phyloP scores from a whole-genome alignment of 108 stramenopile genomes.

The Epithemia pelagica region DNA sequence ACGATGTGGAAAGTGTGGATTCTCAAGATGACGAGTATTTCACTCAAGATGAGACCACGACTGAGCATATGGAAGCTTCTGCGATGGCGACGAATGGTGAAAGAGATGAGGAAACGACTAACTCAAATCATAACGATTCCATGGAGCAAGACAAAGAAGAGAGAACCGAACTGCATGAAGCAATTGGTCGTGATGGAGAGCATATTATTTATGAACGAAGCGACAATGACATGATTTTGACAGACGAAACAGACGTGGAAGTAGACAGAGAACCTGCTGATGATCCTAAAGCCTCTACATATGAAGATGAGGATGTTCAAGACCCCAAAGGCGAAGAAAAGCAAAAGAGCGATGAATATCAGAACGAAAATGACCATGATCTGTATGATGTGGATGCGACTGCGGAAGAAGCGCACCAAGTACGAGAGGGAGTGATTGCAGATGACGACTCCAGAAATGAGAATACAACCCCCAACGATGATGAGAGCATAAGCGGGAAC shows the following conservation, averaged over 20 bases:
- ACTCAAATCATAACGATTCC: neutral
- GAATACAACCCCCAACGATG: neutral
- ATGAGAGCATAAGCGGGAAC: neutral
- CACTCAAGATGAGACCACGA: too few relatives aligned
- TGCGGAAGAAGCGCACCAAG: neutral
- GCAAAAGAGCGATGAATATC: neutral
- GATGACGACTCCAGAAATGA: too few relatives aligned
- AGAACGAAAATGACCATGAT: neutral
- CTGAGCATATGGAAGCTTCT: too few relatives aligned
- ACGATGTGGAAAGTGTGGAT: too few relatives aligned
- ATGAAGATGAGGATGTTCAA: neutral
- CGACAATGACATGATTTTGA: too few relatives aligned
- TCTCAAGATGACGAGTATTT: too few relatives aligned
- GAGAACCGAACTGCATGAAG: neutral
- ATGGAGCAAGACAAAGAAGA: neutral
- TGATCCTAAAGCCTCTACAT: neutral
- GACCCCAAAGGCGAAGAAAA: neutral
- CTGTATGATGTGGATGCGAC: neutral
- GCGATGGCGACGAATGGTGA: too few relatives aligned
- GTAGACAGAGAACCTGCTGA: neutral
- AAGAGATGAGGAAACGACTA: too few relatives aligned
- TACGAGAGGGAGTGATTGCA: too few relatives aligned
- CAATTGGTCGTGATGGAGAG: too few relatives aligned
- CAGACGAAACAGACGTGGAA: neutral
- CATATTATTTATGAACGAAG: too few relatives aligned